phyloP scores from a whole-genome alignment of 805 yeast species.

The Pichia eremophila region DNA sequence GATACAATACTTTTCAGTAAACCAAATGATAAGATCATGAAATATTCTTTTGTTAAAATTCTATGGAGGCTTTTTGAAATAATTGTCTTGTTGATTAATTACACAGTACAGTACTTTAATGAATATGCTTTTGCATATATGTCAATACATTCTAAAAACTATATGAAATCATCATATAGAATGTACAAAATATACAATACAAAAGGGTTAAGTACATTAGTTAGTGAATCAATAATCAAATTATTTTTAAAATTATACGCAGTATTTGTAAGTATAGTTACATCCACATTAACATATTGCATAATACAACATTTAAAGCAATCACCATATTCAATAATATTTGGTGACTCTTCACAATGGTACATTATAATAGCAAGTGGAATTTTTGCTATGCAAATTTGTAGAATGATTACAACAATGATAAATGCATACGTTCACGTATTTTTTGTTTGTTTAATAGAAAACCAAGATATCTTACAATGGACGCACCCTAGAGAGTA shows the following conservation, averaged over 20 bases:
- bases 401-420: constrained; percentile 58
- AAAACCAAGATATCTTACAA: constrained; percentile 73
- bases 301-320: constrained; percentile 31
- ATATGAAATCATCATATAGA: constrained; percentile 64
- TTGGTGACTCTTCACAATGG: constrained; percentile 16
- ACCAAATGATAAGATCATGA: background rate
- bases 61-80: constrained; percentile 2
- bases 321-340: background rate
- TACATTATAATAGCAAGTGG: constrained; percentile 25
- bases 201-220: constrained; percentile 75
- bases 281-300: background rate
- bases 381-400: constrained; percentile 62
- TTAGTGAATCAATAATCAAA: constrained; percentile 75
- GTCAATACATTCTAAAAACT: constrained; percentile 75
- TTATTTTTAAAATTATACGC: constrained; percentile 68
- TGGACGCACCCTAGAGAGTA: constrained; percentile 49
- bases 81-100: background rate
- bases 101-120: constrained; percentile 35
- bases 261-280: constrained; percentile 43
- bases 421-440: constrained; percentile 75
- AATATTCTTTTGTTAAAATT: background rate
- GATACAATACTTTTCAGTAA: constrained; percentile 1
- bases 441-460: constrained; percentile 72
- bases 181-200: constrained; percentile 64
- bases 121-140: constrained; percentile 81